Conservation (phyloP, 2,329 filamentous ascomycete species). For the Microdochium bolleyi region DNA sequence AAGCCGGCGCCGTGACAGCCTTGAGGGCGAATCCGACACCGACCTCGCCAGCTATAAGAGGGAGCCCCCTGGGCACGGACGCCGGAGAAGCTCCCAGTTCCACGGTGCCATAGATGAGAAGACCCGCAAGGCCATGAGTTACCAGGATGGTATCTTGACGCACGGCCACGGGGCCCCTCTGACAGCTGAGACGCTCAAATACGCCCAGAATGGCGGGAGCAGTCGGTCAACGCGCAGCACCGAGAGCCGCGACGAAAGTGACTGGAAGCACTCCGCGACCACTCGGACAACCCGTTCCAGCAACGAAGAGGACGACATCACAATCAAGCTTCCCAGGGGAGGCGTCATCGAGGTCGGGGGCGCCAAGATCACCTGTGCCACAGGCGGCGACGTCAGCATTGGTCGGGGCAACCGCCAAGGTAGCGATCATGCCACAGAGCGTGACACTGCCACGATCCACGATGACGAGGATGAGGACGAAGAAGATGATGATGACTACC, state of each 20-base stretch:
- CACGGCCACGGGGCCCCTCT: slow-evolving; percentile 35
- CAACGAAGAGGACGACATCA: slow-evolving; percentile 48
- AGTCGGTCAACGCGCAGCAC: slow-evolving; percentile 51
- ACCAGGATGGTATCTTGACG: slow-evolving; percentile 40
- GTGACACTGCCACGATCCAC: not conserved
- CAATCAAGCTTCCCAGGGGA: slow-evolving; percentile 49
- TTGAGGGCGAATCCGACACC: slow-evolving; percentile 3
- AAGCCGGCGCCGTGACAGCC: not conserved
- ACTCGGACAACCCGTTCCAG: slow-evolving; percentile 52
- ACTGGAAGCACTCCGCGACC: slow-evolving; percentile 52
- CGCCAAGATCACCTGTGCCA: slow-evolving; percentile 49
- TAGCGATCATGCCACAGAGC: slow-evolving; percentile 41
- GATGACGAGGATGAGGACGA: slow-evolving; percentile 16
- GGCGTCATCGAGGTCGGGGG: slow-evolving; percentile 48
- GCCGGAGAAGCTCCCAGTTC: slow-evolving; percentile 19
- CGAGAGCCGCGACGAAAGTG: slow-evolving; percentile 55
- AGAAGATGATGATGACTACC: slow-evolving; percentile 2
- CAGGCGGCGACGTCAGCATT: slow-evolving; percentile 54
- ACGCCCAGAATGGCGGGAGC: slow-evolving; percentile 38
- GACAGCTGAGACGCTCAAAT: slow-evolving; percentile 48
- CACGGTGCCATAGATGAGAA: slow-evolving; percentile 36
- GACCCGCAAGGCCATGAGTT: slow-evolving; percentile 33
- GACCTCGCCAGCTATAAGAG: slow-evolving; percentile 3
- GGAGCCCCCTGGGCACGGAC: slow-evolving; percentile 18
- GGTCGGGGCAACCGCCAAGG: slow-evolving; percentile 29